These are phyloP conservation scores for Diaporthe destruens DNA, from an alignment of 2,329 filamentous ascomycete species.

Conservation along the genomic window DNA sequence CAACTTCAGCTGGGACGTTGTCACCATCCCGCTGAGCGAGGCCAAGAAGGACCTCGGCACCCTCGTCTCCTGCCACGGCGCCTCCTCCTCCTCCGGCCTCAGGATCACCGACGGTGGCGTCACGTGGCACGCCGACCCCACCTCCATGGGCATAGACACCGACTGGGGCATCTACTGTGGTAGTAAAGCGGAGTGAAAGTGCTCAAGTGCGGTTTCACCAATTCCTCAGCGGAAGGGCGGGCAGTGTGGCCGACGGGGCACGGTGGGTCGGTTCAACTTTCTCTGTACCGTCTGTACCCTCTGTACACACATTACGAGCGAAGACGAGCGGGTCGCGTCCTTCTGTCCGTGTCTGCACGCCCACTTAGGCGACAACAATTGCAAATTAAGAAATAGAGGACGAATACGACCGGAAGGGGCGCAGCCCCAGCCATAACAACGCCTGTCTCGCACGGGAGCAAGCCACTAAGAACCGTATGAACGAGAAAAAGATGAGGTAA, in stretches of 20 bases:
- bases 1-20: constrained; percentile 36
- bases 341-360: not conserved
- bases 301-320: constrained; percentile 17
- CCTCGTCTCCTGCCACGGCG: constrained; percentile 29
- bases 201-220: not conserved
- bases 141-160: constrained; percentile 32
- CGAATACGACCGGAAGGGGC: constrained; percentile 4
- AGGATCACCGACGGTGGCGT: constrained; percentile 36
- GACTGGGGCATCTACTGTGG: not conserved
- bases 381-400: not conserved
- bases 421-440: constrained; percentile 19
- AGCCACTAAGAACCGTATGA: constrained; percentile 39
- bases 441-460: constrained; percentile 17
- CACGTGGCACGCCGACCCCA: constrained; percentile 37
- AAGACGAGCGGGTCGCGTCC: not conserved
- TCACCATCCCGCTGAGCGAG: constrained; percentile 35
- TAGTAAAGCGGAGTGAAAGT: not conserved
- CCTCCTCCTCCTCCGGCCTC: constrained; percentile 32
- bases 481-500: constrained; percentile 24
- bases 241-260: not conserved
- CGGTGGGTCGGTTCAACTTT: constrained; percentile 3
- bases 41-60: constrained; percentile 32
- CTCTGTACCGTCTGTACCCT: not conserved
- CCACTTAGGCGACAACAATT: not conserved
- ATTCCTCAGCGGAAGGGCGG: not conserved